Evolutionary conservation across 75 land plant species (phyloP).

Genomic region (Cunninghamia lanceolata): DNA sequence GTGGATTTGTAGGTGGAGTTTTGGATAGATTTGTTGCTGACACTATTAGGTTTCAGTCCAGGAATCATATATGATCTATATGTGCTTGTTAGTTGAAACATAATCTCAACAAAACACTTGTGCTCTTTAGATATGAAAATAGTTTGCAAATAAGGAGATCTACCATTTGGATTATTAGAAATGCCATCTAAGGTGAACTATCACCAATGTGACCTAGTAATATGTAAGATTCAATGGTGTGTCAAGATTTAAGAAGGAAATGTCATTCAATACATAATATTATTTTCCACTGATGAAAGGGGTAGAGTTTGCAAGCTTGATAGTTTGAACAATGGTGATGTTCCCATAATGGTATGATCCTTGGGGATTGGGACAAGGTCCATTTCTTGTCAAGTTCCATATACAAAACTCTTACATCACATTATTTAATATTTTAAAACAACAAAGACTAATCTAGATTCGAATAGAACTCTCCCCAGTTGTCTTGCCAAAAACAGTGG

Average conservation of each 20-base stretch:
- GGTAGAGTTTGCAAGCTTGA: too few species aligned
- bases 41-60: too few species aligned
- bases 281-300: constrained; percentile 46
- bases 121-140: constrained; percentile 49
- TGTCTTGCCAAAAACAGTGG: too few species aligned
- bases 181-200: constrained; percentile 62
- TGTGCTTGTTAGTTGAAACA: constrained; percentile 68
- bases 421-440: too few species aligned
- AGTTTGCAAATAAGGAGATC: constrained; percentile 36
- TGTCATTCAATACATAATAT: constrained; percentile 62
- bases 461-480: too few species aligned
- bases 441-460: too few species aligned
- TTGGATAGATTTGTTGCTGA: too few species aligned
- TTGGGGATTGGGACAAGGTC: too few species aligned
- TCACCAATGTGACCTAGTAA: constrained; percentile 35
- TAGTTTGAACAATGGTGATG: too few species aligned
- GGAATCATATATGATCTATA: constrained; percentile 46
- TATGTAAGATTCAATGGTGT: constrained; percentile 78
- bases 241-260: constrained; percentile 49
- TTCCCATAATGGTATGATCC: too few species aligned
- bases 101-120: constrained; percentile 57
- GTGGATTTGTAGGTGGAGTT: too few species aligned
- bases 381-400: constrained; percentile 70
- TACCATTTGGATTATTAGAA: too few species aligned
- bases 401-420: constrained; percentile 17